Evolutionary conservation across 192 early-diverging fungal genomes (phyloP).

Genomic region (Kappamyces sp.): DNA sequence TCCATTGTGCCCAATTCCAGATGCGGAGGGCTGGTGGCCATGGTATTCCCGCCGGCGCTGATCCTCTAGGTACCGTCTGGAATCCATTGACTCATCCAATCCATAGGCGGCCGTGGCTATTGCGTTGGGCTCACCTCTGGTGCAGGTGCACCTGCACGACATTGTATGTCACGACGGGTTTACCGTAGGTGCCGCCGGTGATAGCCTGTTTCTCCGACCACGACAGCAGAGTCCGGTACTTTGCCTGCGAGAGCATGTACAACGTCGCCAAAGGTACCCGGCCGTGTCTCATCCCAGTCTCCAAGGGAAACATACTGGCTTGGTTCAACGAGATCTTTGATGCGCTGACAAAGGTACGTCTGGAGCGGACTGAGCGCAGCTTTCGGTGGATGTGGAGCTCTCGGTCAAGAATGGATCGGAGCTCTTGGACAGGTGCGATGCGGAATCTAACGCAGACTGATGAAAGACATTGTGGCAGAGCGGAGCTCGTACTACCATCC

Average conservation of each 20-base stretch:
- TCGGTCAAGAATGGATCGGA: constrained; percentile 95
- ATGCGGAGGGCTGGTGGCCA: constrained; percentile 89
- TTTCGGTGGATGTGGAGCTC: constrained; percentile 80
- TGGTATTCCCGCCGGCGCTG: constrained; percentile 44
- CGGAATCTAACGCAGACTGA: constrained; percentile 31
- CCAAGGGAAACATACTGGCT: constrained; percentile 69
- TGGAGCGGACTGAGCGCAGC: constrained; percentile 31
- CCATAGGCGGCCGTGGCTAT: constrained; percentile 56
- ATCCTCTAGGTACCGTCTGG: constrained; percentile 21
- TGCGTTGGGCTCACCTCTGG: constrained; percentile 61
- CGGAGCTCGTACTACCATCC: constrained; percentile 70
- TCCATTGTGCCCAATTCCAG: constrained; percentile 77
- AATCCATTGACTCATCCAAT: background rate
- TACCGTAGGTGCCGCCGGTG: constrained; percentile 67
- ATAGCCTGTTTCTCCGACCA: constrained; percentile 87
- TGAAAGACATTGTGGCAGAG: constrained; percentile 97
- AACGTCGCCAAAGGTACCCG: constrained; percentile 93
- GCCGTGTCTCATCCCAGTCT: no score
- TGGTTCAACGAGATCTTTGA: constrained; percentile 99
- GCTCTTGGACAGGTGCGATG: constrained; percentile 63
- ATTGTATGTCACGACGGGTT: constrained; percentile 37
- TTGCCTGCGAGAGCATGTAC: constrained; percentile 97
- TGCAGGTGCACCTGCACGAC: constrained; percentile 30
- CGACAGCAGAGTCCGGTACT: constrained; percentile 91
- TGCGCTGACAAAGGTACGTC: constrained; percentile 76